These are phyloP conservation scores for Kodamaea suecica DNA, from an alignment of 1,139 yeast species.

Conservation along the genomic window DNA sequence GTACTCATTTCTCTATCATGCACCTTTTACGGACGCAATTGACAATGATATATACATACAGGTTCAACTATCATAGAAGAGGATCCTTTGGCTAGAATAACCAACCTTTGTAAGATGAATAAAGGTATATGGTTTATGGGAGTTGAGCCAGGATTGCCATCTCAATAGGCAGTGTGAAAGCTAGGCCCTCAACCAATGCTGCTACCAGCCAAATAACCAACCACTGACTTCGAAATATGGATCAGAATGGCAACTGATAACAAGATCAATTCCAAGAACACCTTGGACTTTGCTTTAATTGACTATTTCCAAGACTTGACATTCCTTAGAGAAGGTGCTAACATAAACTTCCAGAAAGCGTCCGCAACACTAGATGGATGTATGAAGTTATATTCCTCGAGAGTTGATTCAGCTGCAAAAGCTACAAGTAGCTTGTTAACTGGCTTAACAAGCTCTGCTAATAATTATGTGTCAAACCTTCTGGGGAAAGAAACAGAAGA, in stretches of 20 bases:
- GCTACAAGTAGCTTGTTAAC: constrained; percentile 84
- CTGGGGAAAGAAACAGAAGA: constrained; percentile 14
- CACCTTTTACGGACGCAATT: no score
- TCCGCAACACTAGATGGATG: constrained; percentile 82
- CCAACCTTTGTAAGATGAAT: no score
- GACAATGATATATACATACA: no score
- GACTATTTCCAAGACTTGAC: constrained; percentile 77
- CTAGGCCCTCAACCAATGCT: no score
- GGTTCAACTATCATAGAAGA: no score
- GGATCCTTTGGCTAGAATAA: no score
- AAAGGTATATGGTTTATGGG: no score
- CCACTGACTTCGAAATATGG: constrained; percentile 77
- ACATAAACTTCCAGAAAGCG: constrained; percentile 71
- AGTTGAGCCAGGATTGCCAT: no score
- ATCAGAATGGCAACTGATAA: constrained; percentile 84
- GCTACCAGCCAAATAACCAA: no score
- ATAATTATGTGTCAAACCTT: no score
- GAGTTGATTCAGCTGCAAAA: constrained; percentile 88
- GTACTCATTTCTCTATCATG: no score
- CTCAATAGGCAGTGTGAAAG: no score
- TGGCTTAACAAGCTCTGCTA: constrained; percentile 43
- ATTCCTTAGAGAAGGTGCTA: constrained; percentile 55
- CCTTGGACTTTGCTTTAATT: constrained; percentile 84
- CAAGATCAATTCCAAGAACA: constrained; percentile 62
- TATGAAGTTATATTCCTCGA: constrained; percentile 73